Evolutionary conservation across 495 filamentous ascomycete species (phyloP).

Genomic region (Cudoniella acicularis): DNA sequence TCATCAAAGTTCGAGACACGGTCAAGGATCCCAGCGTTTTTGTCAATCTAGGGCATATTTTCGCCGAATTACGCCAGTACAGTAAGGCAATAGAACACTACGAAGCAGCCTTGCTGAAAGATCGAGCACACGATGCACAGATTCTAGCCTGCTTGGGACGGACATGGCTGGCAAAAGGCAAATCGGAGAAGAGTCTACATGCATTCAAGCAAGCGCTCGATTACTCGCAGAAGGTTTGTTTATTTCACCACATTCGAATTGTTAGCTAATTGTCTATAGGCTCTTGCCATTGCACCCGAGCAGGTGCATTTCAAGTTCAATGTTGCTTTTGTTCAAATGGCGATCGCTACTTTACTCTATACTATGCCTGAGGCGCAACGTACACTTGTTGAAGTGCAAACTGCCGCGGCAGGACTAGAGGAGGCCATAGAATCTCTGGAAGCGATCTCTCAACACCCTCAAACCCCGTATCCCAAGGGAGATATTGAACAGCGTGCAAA

Average conservation of each 20-base stretch:
- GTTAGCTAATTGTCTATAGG: constrained; percentile 40
- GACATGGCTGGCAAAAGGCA: constrained; percentile 86
- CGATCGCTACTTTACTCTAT: constrained; percentile 80
- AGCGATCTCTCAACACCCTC: constrained; percentile 73
- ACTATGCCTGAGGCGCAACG: constrained; percentile 68
- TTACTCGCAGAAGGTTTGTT: constrained; percentile 68
- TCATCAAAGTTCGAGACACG: constrained; percentile 84
- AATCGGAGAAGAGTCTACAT: constrained; percentile 69
- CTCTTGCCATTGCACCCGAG: constrained; percentile 71
- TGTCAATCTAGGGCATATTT: constrained; percentile 90
- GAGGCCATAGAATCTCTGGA: constrained; percentile 78
- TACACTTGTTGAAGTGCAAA: constrained; percentile 58
- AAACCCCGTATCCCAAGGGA: constrained; percentile 84
- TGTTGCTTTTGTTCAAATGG: constrained; percentile 93
- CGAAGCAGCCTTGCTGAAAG: constrained; percentile 82
- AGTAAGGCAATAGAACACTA: constrained; percentile 89
- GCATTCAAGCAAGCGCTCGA: constrained; percentile 86
- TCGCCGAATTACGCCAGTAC: constrained; percentile 83
- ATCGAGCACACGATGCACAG: constrained; percentile 70
- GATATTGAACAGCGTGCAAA: constrained; percentile 92
- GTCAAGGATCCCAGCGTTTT: constrained; percentile 81
- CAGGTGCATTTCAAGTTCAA: constrained; percentile 94
- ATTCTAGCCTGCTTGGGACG: constrained; percentile 89
- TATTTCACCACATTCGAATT: neutral
- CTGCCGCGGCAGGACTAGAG: constrained; percentile 79